Evolutionary conservation across 2,329 filamentous ascomycete genomes (phyloP).

Genomic region (Penicillium frequentans): DNA sequence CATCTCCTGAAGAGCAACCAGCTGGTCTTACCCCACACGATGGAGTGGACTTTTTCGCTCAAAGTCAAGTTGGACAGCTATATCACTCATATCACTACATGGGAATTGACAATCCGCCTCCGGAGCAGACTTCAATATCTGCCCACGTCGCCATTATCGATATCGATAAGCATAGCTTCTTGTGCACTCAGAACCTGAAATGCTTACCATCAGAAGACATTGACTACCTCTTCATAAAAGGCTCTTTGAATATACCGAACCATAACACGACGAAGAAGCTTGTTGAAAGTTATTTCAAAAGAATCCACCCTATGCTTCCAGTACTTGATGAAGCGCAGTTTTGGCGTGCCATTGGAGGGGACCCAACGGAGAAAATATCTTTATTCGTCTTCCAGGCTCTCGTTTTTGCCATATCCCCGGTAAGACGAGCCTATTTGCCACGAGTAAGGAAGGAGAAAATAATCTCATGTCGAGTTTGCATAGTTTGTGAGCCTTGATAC

Average conservation of each 20-base stretch:
- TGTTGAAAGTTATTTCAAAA: constrained; percentile 39
- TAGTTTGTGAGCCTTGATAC: constrained; percentile 50
- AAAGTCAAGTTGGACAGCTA: neutral
- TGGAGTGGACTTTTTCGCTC: neutral
- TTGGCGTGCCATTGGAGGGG: constrained; percentile 33
- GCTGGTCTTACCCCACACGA: neutral
- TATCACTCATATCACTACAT: neutral
- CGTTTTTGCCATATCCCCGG: constrained; percentile 31
- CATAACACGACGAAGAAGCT: constrained; percentile 48
- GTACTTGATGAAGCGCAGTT: constrained; percentile 46
- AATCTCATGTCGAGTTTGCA: neutral
- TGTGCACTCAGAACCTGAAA: constrained; percentile 18
- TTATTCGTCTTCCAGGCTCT: constrained; percentile 34
- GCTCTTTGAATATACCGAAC: constrained; percentile 48
- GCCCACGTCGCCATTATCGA: neutral
- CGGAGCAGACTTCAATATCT: neutral
- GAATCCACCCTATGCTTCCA: constrained; percentile 31
- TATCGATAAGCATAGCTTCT: constrained; percentile 17
- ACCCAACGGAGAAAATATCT: constrained; percentile 20
- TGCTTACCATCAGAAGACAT: constrained; percentile 44
- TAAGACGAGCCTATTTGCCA: constrained; percentile 24
- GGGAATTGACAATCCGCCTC: neutral
- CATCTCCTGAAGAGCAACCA: neutral
- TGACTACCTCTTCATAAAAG: constrained; percentile 49
- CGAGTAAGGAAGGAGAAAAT: neutral